Percentiles rank a stretch among this genome's conserved stretches.
phyloP scores from a whole-genome alignment of 495 filamentous ascomycete species.

The Schizothecium vesticola region DNA sequence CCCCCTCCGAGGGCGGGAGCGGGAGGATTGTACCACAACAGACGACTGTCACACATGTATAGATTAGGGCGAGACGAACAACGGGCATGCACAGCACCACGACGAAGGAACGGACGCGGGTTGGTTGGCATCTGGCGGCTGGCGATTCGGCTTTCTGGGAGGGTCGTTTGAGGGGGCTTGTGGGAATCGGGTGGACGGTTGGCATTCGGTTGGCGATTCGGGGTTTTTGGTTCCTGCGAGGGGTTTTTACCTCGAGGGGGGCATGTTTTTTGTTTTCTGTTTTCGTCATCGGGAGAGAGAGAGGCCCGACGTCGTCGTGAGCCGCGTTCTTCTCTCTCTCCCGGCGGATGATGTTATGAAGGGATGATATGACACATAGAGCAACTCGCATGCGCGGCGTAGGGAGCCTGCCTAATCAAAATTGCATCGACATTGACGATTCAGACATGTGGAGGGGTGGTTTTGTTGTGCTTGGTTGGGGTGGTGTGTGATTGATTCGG shows the following conservation, averaged over 20 bases:
- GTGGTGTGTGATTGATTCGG: not conserved
- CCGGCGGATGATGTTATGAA: constrained; percentile 15
- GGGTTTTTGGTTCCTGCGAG: not conserved
- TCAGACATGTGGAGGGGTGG: not conserved
- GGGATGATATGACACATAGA: constrained; percentile 16
- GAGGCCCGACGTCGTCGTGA: no score
- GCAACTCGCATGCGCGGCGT: constrained; percentile 1
- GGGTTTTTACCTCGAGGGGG: not conserved
- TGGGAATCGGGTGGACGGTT: not conserved
- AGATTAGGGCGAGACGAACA: not conserved
- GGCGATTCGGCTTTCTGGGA: not conserved
- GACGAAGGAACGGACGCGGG: constrained; percentile 5
- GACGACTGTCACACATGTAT: not conserved
- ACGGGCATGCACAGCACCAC: not conserved
- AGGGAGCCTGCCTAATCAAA: constrained; percentile 4
- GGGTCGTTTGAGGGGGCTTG: not conserved
- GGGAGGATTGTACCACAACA: not conserved
- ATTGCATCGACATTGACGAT: not conserved
- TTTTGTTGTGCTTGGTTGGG: not conserved
- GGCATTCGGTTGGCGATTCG: not conserved
- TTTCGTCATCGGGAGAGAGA: not conserved
- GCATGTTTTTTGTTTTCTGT: not conserved
- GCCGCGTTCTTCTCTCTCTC: not conserved
- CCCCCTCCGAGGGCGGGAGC: not conserved
- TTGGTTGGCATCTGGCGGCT: constrained; percentile 6